A percentile compares a stretch with the other conserved stretches of the same genome.
Conservation (phyloP, 1,284 basidiomycete species). For the Ceratorhiza oryzae-sativae region DNA sequence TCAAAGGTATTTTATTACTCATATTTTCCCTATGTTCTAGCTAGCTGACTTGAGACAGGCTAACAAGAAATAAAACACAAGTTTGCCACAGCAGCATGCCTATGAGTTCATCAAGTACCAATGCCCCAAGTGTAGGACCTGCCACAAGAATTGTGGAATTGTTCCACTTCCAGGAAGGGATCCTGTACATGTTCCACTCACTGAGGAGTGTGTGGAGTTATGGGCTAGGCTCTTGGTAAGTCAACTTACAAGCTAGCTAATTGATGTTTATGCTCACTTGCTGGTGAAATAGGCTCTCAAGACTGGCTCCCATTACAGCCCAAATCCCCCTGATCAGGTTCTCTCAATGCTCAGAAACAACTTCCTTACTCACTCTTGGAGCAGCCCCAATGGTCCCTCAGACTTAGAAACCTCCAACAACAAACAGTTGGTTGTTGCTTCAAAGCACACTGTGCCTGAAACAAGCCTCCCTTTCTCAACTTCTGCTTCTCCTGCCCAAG, state of each 20-base stretch:
- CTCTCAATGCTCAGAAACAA: not conserved
- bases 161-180: not conserved
- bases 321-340: constrained; percentile 6
- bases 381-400: not conserved
- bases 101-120: constrained; percentile 2
- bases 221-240: constrained; percentile 4
- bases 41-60: not conserved
- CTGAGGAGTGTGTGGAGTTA: not conserved
- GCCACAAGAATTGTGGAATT: not conserved
- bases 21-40: not conserved
- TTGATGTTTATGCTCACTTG: not conserved
- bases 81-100: not conserved
- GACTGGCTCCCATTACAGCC: not conserved
- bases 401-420: not conserved
- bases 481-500: not conserved
- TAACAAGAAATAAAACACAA: not conserved
- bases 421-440: not conserved
- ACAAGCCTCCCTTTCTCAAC: not conserved
- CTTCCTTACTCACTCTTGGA: not conserved
- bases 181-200: not conserved
- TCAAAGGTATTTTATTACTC: not conserved
- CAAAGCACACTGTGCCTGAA: not conserved
- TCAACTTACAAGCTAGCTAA: no score
- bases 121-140: not conserved
- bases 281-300: not conserved